Evolutionary conservation across 352 stramenopile species (phyloP).

Genomic region (Peronospora tabacina): DNA sequence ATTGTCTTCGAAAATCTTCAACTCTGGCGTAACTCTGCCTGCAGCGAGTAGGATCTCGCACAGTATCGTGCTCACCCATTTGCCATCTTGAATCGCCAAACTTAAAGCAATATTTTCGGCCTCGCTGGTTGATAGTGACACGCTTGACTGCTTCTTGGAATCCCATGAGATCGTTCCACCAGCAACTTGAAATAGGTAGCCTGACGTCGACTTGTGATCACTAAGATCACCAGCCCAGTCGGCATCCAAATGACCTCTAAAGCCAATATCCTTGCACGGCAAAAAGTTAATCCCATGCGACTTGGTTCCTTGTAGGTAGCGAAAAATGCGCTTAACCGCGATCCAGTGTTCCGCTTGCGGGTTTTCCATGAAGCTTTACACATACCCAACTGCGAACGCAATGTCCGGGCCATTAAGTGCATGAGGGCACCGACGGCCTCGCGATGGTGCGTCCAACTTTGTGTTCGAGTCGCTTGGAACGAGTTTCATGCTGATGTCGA

Average conservation of each 20-base stretch:
- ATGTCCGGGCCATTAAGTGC: conserved; percentile 14
- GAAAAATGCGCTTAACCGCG: conserved; percentile 15
- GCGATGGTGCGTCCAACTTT: conserved; percentile 8
- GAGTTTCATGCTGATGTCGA: neutral
- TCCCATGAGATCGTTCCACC: neutral
- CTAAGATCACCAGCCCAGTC: conserved; percentile 11
- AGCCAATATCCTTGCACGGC: conserved; percentile 1
- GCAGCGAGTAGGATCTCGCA: conserved; percentile 3
- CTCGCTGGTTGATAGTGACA: conserved; percentile 7
- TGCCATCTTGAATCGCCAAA: conserved; percentile 2
- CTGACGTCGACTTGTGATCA: conserved; percentile 9
- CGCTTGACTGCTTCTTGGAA: conserved; percentile 1
- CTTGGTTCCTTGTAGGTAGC: too few relatives aligned
- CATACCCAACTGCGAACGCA: conserved; percentile 6
- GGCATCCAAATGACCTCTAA: conserved; percentile 6
- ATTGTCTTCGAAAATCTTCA: conserved; percentile 9
- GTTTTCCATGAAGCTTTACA: conserved; percentile 20
- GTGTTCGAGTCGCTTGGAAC: conserved; percentile 3
- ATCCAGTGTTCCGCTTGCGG: conserved; percentile 13
- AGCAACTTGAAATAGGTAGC: conserved; percentile 2
- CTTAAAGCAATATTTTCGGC: conserved; percentile 6
- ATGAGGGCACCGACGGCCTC: conserved; percentile 17
- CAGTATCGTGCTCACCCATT: conserved; percentile 1
- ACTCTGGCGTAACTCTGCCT: neutral
- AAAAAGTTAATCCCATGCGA: conserved; percentile 10